Conservation (phyloP, 1,284 basidiomycete species). For the Ganoderma lucidum region DNA sequence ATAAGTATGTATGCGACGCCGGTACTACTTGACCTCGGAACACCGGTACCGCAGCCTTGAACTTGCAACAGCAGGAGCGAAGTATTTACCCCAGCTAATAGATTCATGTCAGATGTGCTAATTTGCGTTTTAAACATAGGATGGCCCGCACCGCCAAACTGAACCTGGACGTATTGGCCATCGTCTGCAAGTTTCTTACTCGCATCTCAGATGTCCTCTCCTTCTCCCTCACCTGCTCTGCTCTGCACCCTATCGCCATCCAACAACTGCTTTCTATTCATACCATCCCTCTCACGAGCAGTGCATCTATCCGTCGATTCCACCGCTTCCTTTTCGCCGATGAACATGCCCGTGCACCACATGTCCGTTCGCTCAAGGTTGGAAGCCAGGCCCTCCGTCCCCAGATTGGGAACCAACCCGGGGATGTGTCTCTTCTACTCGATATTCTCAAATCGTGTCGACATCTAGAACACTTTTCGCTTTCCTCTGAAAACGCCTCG, state of each 20-base stretch:
- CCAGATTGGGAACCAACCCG: neutral
- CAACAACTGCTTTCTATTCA: neutral
- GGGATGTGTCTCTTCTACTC: neutral
- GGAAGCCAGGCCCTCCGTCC: neutral
- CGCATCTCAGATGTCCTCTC: neutral
- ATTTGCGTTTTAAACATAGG: neutral
- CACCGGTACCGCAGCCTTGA: too few relatives aligned
- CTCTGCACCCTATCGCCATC: neutral
- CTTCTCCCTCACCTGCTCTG: neutral
- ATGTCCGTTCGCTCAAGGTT: neutral
- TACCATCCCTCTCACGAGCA: neutral
- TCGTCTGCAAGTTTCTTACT: neutral
- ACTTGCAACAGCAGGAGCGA: too few relatives aligned
- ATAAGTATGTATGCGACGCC: too few relatives aligned
- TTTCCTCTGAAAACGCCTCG: neutral
- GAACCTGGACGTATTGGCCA: neutral
- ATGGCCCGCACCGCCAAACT: neutral
- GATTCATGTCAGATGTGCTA: neutral
- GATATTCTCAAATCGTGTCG: neutral
- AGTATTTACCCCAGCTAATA: too few relatives aligned
- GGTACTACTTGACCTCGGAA: too few relatives aligned
- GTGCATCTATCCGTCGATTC: neutral
- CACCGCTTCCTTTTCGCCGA: neutral
- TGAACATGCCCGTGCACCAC: neutral
- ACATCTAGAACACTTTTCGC: neutral